These are phyloP conservation scores for Berberis vulgaris DNA, from an alignment of 164 flowering plant genomes.

Conservation along the genomic window DNA sequence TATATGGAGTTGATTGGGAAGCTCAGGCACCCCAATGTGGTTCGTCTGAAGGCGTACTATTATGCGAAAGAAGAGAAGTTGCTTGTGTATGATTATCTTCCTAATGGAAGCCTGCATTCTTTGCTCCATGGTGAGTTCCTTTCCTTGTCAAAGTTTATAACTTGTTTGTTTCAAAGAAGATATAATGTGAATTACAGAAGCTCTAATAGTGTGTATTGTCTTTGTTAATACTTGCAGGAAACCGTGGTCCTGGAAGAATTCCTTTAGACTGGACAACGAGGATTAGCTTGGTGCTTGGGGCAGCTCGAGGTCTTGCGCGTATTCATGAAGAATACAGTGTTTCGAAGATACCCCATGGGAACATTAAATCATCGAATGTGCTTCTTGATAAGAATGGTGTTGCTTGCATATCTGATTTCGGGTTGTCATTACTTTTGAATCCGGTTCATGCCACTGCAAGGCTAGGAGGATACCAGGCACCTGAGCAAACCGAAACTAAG, in stretches of 20 bases:
- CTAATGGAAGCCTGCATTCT: conserved; percentile 82
- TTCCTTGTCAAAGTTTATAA: background rate
- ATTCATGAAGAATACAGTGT: conserved; percentile 62
- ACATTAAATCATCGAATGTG: conserved; percentile 79
- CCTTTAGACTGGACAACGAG: conserved; percentile 98
- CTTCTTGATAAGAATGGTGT: conserved; percentile 80
- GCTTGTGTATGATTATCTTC: conserved; percentile 85
- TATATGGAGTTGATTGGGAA: conserved; percentile 93
- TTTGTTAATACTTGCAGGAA: conserved; percentile 31
- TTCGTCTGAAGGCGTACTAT: conserved; percentile 71
- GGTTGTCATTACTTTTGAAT: conserved; percentile 66
- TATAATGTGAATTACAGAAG: background rate
- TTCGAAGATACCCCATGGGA: conserved; percentile 81
- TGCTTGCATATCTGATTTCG: conserved; percentile 89
- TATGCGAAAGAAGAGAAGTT: conserved; percentile 97
- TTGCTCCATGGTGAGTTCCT: conserved; percentile 69
- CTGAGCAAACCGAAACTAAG: conserved; percentile 68
- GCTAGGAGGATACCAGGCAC: conserved; percentile 85
- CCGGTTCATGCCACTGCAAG: conserved; percentile 76
- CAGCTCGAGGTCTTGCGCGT: conserved; percentile 75
- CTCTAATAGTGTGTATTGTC: background rate
- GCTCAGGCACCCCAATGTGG: conserved; percentile 71
- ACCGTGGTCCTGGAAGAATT: conserved; percentile 85
- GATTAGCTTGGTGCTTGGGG: conserved; percentile 75
- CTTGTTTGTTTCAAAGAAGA: background rate